Conservation (phyloP, 805 yeast species). For the Barnettozyma sp. region DNA sequence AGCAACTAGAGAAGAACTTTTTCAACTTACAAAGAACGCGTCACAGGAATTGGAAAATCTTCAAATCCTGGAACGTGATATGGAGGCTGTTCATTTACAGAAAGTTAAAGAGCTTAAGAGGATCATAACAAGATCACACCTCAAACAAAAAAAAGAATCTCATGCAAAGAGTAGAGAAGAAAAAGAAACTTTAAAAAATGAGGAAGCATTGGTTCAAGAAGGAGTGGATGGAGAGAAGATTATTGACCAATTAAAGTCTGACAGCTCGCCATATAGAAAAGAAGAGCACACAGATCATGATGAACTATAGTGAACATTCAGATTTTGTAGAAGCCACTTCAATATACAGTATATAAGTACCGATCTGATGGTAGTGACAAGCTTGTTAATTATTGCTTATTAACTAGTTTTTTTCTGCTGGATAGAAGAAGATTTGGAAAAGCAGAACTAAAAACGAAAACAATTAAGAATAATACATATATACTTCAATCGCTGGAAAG, state of each 20-base stretch:
- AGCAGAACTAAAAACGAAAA: neutral
- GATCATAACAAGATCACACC: conserved; percentile 3
- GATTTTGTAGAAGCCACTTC: neutral
- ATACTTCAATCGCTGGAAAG: no score
- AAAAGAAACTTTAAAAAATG: neutral
- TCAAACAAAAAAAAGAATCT: conserved; percentile 10
- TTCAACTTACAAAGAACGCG: conserved; percentile 26
- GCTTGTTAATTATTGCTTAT: neutral
- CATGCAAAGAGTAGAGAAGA: conserved; percentile 11
- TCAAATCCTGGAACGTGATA: conserved; percentile 12
- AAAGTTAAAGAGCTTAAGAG: conserved; percentile 26
- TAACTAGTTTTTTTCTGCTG: neutral
- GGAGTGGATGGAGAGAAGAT: neutral
- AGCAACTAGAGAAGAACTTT: conserved; percentile 26
- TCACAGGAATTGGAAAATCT: conserved; percentile 18
- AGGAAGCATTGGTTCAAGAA: neutral
- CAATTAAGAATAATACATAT: neutral
- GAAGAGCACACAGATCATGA: neutral
- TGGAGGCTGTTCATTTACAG: conserved; percentile 23
- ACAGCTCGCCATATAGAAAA: no score
- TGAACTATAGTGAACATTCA: neutral
- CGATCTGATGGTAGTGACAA: no score
- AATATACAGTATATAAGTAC: neutral
- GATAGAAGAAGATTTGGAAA: neutral
- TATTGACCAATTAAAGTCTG: no score